These are phyloP conservation scores for Lipomyces yamadae DNA, from an alignment of 805 yeast genomes.

Conservation along the genomic window DNA sequence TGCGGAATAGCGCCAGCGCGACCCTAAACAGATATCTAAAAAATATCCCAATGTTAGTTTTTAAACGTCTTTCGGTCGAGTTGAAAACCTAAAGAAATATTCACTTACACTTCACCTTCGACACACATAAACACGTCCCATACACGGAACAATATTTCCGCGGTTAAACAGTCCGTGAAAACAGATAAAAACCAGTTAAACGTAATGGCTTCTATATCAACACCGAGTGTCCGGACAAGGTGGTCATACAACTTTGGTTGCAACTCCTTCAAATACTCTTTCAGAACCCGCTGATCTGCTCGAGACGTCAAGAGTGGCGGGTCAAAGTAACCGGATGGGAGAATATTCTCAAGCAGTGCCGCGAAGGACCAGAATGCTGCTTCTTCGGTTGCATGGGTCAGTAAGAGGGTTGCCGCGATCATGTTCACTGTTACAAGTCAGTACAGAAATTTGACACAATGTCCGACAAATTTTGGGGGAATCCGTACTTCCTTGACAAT, in stretches of 20 bases:
- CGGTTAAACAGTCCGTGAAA: constrained; percentile 57
- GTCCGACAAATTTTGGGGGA: background rate
- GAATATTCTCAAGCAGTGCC: constrained; percentile 54
- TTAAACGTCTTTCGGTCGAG: too few species aligned
- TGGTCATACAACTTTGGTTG: constrained; percentile 52
- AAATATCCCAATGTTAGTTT: background rate
- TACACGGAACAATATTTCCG: constrained; percentile 57
- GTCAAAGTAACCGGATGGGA: constrained; percentile 54
- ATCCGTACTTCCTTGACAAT: constrained; percentile 55
- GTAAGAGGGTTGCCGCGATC: constrained; percentile 57
- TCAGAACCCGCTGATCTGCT: constrained; percentile 50
- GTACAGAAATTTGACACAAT: background rate
- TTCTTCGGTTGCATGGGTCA: constrained; percentile 54
- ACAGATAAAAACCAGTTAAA: constrained; percentile 63
- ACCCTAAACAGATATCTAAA: constrained; percentile 42
- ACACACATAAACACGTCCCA: constrained; percentile 56
- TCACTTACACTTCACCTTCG: constrained; percentile 47
- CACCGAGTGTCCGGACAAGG: constrained; percentile 44
- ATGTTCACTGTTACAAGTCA: constrained; percentile 53
- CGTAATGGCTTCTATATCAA: constrained; percentile 57
- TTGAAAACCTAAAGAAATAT: background rate
- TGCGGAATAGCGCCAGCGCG: constrained; percentile 44
- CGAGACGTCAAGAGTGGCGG: constrained; percentile 47
- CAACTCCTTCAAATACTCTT: constrained; percentile 46
- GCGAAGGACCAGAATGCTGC: constrained; percentile 60